Percentiles rank a stretch among this genome's conserved stretches.
These are phyloP conservation scores for Davidsoniella virescens DNA, from an alignment of 2,329 filamentous ascomycete genomes.

Conservation along the genomic window DNA sequence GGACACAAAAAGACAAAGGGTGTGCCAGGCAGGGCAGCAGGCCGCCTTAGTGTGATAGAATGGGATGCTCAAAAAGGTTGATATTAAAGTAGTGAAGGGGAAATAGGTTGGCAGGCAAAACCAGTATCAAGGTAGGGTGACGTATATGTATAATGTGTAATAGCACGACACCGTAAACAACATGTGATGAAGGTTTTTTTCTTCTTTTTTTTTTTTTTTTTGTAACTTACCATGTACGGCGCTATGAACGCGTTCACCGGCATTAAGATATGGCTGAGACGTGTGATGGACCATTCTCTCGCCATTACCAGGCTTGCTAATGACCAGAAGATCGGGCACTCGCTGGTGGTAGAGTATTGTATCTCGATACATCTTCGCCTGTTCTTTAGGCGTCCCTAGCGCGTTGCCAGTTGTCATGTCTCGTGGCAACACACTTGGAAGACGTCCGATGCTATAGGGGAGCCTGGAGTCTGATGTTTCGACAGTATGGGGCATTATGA, in stretches of 20 bases:
- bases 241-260: constrained; percentile 7
- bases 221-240: constrained; percentile 1
- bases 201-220: neutral
- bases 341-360: neutral
- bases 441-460: neutral
- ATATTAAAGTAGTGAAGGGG: no score
- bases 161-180: neutral
- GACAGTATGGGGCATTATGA: constrained; percentile 3
- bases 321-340: constrained; percentile 4
- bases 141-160: neutral
- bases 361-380: constrained; percentile 11
- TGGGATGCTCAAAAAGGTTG: no score
- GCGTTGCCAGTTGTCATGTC: neutral
- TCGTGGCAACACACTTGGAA: constrained; percentile 3
- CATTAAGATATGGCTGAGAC: neutral
- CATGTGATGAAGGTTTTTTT: neutral
- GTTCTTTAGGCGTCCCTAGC: constrained; percentile 6
- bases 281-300: constrained; percentile 4
- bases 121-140: neutral
- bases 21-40: no score
- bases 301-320: neutral
- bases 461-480: neutral
- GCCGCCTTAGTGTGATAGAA: no score
- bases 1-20: no score
- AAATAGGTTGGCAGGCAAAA: neutral